Evolutionary conservation across 78 protist species (phyloP).

Genomic region (Dictyostelium firmibasis): DNA sequence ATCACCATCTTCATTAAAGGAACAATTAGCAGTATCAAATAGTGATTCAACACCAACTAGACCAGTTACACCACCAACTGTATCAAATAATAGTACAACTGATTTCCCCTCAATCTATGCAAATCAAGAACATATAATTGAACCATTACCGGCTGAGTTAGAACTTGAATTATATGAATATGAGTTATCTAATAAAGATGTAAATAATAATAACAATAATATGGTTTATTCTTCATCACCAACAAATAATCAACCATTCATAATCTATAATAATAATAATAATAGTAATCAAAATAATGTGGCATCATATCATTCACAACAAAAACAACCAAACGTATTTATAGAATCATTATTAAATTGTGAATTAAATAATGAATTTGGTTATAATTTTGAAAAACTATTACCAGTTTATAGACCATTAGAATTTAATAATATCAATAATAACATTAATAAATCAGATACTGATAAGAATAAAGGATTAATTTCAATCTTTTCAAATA

Average conservation of each 20-base stretch:
- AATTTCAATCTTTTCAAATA: background rate
- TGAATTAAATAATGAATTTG: slow-evolving; percentile 3
- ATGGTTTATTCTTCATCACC: background rate
- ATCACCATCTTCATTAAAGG: background rate
- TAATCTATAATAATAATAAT: background rate
- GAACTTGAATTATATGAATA: slow-evolving; percentile 46
- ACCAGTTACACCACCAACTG: slow-evolving; percentile 4
- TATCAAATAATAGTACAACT: background rate
- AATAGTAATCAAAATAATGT: background rate
- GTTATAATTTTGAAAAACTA: slow-evolving; percentile 14
- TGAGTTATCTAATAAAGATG: background rate
- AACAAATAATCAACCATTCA: slow-evolving; percentile 5
- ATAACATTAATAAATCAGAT: background rate
- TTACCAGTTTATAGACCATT: slow-evolving; percentile 48
- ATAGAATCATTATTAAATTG: slow-evolving; percentile 10
- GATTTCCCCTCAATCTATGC: background rate
- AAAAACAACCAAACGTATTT: background rate
- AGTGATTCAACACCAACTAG: background rate
- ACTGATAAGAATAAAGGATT: background rate
- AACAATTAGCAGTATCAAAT: background rate
- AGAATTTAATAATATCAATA: slow-evolving; percentile 9
- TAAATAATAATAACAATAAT: background rate
- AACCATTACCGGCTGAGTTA: slow-evolving; percentile 49
- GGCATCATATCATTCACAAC: background rate
- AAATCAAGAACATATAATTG: slow-evolving; percentile 33